phyloP scores from a whole-genome alignment of 768 basidiomycete genomes.

The Hypholoma fasciculare region DNA sequence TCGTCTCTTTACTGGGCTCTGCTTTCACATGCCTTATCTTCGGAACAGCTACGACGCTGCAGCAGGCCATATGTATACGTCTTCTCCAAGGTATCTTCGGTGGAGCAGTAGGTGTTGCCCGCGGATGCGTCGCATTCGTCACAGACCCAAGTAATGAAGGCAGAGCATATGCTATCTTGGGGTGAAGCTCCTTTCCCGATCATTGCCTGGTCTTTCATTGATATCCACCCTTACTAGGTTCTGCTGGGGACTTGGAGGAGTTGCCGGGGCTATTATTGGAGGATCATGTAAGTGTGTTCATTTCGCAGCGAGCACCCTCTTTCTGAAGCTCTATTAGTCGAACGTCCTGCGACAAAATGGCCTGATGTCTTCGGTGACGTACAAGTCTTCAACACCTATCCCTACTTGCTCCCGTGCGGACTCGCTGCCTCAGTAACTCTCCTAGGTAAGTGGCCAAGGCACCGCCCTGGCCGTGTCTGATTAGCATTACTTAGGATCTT shows the following conservation, averaged over 20 bases:
- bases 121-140: slow-evolving; percentile 82
- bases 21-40: slow-evolving; percentile 77
- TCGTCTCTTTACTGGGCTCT: slow-evolving; percentile 83
- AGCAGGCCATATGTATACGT: slow-evolving; percentile 84
- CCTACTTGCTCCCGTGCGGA: slow-evolving; percentile 87
- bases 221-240: slow-evolving; percentile 48
- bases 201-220: slow-evolving; percentile 5
- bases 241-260: slow-evolving; percentile 97
- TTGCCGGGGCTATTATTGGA: slow-evolving; percentile 84
- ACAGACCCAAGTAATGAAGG: slow-evolving; percentile 94
- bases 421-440: slow-evolving; percentile 79
- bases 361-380: slow-evolving; percentile 68
- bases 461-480: neutral
- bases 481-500: slow-evolving; percentile 54
- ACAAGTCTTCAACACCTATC: slow-evolving; percentile 73
- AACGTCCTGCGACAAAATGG: slow-evolving; percentile 86
- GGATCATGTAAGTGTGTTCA: slow-evolving; percentile 65
- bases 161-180: slow-evolving; percentile 91
- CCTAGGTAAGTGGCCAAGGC: slow-evolving; percentile 45
- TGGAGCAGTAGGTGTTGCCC: slow-evolving; percentile 92
- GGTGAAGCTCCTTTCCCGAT: slow-evolving; percentile 38
- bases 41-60: slow-evolving; percentile 72
- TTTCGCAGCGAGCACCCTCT: slow-evolving; percentile 5
- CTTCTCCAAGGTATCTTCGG: slow-evolving; percentile 90
- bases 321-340: slow-evolving; percentile 49